Base-by-base conservation (phyloP, 2,329 filamentous ascomycete species). In the Verruconis gallopava region DNA sequence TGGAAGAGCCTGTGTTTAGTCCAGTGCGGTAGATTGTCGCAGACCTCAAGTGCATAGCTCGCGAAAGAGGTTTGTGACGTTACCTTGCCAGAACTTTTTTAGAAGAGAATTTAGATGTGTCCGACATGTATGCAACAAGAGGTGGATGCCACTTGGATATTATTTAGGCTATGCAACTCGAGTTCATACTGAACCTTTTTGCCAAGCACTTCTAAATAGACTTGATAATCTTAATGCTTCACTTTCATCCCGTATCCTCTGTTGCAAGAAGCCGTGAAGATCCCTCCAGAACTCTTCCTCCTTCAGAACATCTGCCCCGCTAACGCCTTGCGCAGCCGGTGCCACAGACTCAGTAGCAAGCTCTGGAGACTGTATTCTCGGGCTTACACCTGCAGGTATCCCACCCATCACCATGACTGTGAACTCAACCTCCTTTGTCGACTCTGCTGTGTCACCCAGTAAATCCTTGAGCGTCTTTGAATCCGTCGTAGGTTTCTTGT, bases 371-470 rank as follows among this genome's bases (percentile, higher is more conserved):
- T 63, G 63, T 42, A 38, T 17, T 28, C 65, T 51, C n/a, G 61
- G 58, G 18, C 64, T 63, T 17, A 51, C 57, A 9, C 57, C 57
- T 9, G 25, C n/a, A 9, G 25, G 25, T 30, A 30, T 30, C 69
- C 75, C 12, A 85, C 81, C 83, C 56, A 94, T 76, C 15, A 95
- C 71, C 86, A 96, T 96, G 43, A 95, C 73, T 1, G 77, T 77
- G 48, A 96, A 79, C 58, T 94, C 86, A 0, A 89, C 67, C 17
- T 62, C 60, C 43, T 58, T 61, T 9, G 64, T 67, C 1, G 51
- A 60, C 18, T 33, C 50, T 51, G 44, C 45, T 33, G 60, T 46
- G 43, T 55, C 53, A 14, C 51, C 68, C 1, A 88, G 50, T 1
- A 93, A 56, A 44, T 94, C 88, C 44, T 75, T 74, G 4, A 95